phyloP scores from a whole-genome alignment of 23 red algal genomes.

The Gracilariopsis chorda region DNA sequence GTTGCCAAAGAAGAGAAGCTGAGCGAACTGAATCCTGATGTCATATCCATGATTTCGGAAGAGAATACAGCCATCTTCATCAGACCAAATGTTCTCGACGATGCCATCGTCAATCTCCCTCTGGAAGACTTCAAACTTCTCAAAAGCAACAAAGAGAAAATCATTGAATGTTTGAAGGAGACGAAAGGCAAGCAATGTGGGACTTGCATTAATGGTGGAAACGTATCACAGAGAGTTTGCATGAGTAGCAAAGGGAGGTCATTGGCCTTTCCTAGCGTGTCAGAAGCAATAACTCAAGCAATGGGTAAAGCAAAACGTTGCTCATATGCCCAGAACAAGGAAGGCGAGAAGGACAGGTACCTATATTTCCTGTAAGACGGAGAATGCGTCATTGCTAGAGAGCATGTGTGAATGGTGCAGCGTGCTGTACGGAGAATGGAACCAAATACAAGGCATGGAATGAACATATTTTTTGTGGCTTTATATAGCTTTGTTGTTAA shows the following conservation, averaged over 20 bases:
- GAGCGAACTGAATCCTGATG: too few relatives aligned
- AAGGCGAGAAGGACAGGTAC: conserved; percentile 26
- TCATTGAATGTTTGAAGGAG: too few relatives aligned
- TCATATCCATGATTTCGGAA: too few relatives aligned
- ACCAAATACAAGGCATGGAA: conserved; percentile 35
- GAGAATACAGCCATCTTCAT: too few relatives aligned
- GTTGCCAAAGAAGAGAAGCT: too few relatives aligned
- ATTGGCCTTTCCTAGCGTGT: conserved; percentile 34
- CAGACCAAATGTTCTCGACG: too few relatives aligned
- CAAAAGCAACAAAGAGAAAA: background rate
- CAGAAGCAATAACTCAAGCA: background rate
- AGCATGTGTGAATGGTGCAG: conserved; percentile 10
- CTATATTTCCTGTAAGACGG: conserved; percentile 24
- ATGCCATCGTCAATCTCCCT: background rate
- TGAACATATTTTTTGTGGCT: conserved; percentile 29
- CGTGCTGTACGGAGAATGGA: conserved; percentile 33
- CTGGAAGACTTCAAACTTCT: background rate
- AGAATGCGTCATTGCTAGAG: background rate
- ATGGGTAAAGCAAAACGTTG: background rate
- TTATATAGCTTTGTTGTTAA: background rate
- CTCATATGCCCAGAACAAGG: background rate
- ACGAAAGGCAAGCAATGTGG: conserved; percentile 5
- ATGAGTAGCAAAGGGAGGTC: conserved; percentile 31
- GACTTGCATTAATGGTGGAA: conserved; percentile 4
- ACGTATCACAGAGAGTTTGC: conserved; percentile 35